These are phyloP conservation scores for Dendrocalamus latiflorus DNA, from an alignment of 202 grass and related monocot species.

Conservation along the genomic window DNA sequence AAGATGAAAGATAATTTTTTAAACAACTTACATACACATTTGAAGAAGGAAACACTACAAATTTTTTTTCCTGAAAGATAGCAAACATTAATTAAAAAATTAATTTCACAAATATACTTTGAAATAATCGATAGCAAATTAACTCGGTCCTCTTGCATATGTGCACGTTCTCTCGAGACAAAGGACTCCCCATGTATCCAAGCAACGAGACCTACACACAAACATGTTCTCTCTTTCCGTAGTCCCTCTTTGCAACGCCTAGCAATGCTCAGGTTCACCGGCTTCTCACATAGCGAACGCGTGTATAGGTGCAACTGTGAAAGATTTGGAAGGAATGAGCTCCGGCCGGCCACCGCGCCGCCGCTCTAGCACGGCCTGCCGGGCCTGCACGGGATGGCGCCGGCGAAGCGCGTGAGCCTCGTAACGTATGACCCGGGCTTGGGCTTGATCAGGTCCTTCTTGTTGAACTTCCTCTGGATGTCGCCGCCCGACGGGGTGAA, in stretches of 20 bases:
- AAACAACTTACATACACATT: neutral
- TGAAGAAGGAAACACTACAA: neutral
- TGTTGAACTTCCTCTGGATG: constrained; percentile 23
- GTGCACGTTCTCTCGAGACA: neutral
- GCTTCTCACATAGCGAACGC: neutral
- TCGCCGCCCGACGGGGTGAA: constrained; percentile 49
- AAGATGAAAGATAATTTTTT: neutral
- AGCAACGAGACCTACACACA: neutral
- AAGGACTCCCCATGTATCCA: neutral
- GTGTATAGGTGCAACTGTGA: neutral
- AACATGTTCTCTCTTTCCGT: neutral
- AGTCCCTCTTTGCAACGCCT: neutral
- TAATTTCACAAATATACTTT: neutral
- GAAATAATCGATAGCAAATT: neutral
- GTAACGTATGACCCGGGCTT: constrained; percentile 51
- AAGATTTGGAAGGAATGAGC: neutral
- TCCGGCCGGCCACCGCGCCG: neutral
- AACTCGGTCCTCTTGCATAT: neutral
- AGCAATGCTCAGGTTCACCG: neutral
- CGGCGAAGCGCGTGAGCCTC: constrained; percentile 56
- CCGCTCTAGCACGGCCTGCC: constrained; percentile 55
- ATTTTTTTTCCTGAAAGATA: neutral
- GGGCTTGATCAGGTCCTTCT: constrained; percentile 51
- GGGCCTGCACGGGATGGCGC: constrained; percentile 37
- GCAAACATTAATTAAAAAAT: neutral